Percentiles rank a stretch among this genome's conserved stretches.
phyloP scores from a whole-genome alignment of 495 filamentous ascomycete genomes.

The Aspergillus kassunensis region DNA sequence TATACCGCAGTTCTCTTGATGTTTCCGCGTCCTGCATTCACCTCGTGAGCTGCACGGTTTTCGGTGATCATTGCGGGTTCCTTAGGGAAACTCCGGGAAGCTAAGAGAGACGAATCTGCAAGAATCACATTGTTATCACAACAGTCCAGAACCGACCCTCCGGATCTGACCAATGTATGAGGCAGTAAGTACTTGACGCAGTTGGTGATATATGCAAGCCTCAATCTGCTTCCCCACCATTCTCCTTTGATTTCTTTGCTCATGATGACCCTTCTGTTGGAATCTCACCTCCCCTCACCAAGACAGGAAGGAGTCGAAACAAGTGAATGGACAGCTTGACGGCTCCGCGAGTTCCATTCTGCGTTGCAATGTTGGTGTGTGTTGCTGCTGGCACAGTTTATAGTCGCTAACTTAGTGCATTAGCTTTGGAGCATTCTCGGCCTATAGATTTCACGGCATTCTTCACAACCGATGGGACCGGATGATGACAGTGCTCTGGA shows the following conservation, averaged over 20 bases:
- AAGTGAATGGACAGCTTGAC: conserved; percentile 4
- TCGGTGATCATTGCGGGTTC: conserved; percentile 9
- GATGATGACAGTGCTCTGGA: conserved; percentile 6
- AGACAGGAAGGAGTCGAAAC: neutral
- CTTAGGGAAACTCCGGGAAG: conserved; percentile 3
- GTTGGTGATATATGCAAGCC: conserved; percentile 36
- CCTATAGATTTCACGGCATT: conserved; percentile 21
- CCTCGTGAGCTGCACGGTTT: conserved; percentile 6
- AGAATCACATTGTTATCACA: conserved; percentile 25
- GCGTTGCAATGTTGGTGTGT: conserved; percentile 19
- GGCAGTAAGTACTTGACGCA: conserved; percentile 22
- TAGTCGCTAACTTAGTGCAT: conserved; percentile 19
- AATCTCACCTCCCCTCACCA: neutral
- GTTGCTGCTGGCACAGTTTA: conserved; percentile 18
- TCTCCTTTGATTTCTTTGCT: too few relatives aligned
- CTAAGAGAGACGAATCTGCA: conserved; percentile 21
- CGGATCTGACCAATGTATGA: conserved; percentile 16
- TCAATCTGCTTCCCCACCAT: conserved; percentile 3
- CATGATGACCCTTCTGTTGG: conserved; percentile 9
- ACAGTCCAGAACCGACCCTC: conserved; percentile 9
- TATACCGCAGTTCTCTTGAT: conserved; percentile 17
- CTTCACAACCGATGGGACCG: conserved; percentile 9
- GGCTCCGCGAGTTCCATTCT: neutral
- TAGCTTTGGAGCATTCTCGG: conserved; percentile 13
- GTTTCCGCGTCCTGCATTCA: conserved; percentile 17